Base-by-base conservation (phyloP, 768 basidiomycete species). In the Stropharia rugosoannulata region DNA sequence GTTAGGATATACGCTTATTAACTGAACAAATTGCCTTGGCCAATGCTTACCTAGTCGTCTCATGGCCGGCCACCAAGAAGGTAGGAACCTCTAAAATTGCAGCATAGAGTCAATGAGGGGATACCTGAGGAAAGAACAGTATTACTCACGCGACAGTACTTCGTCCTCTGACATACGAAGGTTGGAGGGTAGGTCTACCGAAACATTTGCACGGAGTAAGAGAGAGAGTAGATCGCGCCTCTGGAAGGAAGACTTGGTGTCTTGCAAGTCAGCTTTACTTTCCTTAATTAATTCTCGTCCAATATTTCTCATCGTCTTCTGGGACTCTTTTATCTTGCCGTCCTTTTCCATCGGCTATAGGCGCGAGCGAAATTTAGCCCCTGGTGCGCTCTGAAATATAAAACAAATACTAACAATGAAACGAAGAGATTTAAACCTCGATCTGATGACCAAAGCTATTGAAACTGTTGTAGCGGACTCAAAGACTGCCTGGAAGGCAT, bases 171-270 rank as follows among this genome's bases (percentile, higher is more conserved):
- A 76, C 70, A 90, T 70, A 37, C 72, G 71, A 62, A 86, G 84
- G 42, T 61, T 71, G 5, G 79, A 78, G 0, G 80, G 78, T 4
- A 85, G 60, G 62, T 89, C 84, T 1, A 76, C 79, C 0, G 83
- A 79, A 70, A 85, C 78, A 64, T 89, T 90, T 3, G 87, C 86
- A 55, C 76, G 76, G 41, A 89, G 72, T 2, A 89, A 72, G 27
- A 87, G 62, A 0, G 82, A 83, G 2, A 89, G 70, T 3, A 90
- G 63, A 69, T 89, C 87, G 15, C 82, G 77, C 68, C 70, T 74
- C 66, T 60, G 60, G 51, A 66, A 59, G 4, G 62, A 57, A 3
- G 64, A 63, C 32, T 70, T 68, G 10, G 25, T 13, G 12, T 44
- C 35, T 35, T 29, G 49, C 42, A 71, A 55, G 13, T 66, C 67